Evolutionary conservation across 2,329 filamentous ascomycete genomes (phyloP), one percentile per base, ranked within the genome.

Genomic region (Colletotrichum limetticola): DNA sequence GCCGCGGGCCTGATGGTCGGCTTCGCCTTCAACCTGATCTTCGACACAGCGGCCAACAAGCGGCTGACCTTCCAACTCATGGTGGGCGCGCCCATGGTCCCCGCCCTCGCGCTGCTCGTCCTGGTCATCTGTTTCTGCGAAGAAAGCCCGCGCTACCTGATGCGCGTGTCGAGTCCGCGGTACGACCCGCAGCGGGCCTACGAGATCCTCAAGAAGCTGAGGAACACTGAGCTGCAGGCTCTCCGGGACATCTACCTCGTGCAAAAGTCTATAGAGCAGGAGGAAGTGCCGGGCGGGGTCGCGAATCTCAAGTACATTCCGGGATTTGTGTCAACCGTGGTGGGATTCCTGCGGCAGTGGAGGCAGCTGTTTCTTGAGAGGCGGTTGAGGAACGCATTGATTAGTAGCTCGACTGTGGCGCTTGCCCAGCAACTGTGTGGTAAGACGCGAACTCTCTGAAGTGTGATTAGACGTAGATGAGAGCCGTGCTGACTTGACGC

Each of bases 171-270:
- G 3, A 82, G 81, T 6, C 77, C 80, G 3, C 81, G 80, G 28
- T 83, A 80, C 46, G 76, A 81, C 19, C 80, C 82, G 0, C 70
- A 78, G 16, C 78, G 78, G 8, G 83, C 83, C 1, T 83, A 80
- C 24, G 55, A 75, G 0, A 79, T 83, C 11, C 74, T 85, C 5
- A 68, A 76, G 6, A 79, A 75, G n/a, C 76, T 85, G 5, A 78
- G 84, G 30, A 82, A 83, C 58, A 84, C 83, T 1, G 78, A 84
- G 80, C 77, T 86, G 7, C 83, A 84, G 79, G 84, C 83, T 0
- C 76, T 85, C 4, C 77, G 83, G 11, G 84, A 85, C 58, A 76
- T 85, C 9, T 85, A 85, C 66, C 75, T 84, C 9, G 79, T 85
- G 35, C 79, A 84, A 63, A 57, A 65, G 68, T 78, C 79, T 4